A percentile compares a stretch with the other conserved stretches of the same genome.
These are phyloP conservation scores for Nicotiana attenuata DNA, from an alignment of 257 asterid species.

Conservation along the genomic window DNA sequence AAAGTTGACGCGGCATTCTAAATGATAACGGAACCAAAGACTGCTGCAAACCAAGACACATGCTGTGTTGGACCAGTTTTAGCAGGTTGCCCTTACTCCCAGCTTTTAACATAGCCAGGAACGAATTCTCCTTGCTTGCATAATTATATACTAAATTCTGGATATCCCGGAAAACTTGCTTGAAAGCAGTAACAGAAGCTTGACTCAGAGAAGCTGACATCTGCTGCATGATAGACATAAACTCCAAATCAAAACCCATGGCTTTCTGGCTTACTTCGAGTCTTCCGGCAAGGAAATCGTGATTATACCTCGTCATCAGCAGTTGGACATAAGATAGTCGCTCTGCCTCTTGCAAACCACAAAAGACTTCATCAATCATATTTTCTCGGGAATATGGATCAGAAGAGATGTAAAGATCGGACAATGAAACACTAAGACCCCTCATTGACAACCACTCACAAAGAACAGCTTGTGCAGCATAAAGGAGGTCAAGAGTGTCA, in stretches of 20 bases:
- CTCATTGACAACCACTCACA: slow-evolving; percentile 81
- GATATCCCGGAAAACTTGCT: slow-evolving; percentile 55
- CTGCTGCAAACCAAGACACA: slow-evolving; percentile 93
- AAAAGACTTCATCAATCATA: slow-evolving; percentile 60
- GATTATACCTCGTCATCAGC: slow-evolving; percentile 50
- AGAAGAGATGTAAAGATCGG: slow-evolving; percentile 71
- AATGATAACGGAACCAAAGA: slow-evolving; percentile 64
- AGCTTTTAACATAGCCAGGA: slow-evolving; percentile 78
- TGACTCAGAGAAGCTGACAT: slow-evolving; percentile 54
- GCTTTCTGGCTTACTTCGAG: slow-evolving; percentile 35
- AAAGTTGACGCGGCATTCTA: slow-evolving; percentile 54
- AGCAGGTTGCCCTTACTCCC: slow-evolving; percentile 94
- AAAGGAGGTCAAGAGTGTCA: slow-evolving; percentile 45
- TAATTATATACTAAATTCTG: slow-evolving; percentile 65
- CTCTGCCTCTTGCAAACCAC: slow-evolving; percentile 81
- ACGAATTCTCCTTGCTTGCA: slow-evolving; percentile 48
- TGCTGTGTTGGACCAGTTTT: slow-evolving; percentile 82
- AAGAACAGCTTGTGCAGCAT: slow-evolving; percentile 63
- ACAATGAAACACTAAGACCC: slow-evolving; percentile 82
- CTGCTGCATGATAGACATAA: slow-evolving; percentile 39
- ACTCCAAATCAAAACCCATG: slow-evolving; percentile 30
- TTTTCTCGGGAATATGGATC: slow-evolving; percentile 48
- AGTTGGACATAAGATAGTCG: slow-evolving; percentile 41
- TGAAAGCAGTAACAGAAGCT: slow-evolving; percentile 66
- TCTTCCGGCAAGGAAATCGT: slow-evolving; percentile 46